These are phyloP conservation scores for Cordyceps tenuipes DNA, from an alignment of 2,329 filamentous ascomycete genomes.

Conservation along the genomic window DNA sequence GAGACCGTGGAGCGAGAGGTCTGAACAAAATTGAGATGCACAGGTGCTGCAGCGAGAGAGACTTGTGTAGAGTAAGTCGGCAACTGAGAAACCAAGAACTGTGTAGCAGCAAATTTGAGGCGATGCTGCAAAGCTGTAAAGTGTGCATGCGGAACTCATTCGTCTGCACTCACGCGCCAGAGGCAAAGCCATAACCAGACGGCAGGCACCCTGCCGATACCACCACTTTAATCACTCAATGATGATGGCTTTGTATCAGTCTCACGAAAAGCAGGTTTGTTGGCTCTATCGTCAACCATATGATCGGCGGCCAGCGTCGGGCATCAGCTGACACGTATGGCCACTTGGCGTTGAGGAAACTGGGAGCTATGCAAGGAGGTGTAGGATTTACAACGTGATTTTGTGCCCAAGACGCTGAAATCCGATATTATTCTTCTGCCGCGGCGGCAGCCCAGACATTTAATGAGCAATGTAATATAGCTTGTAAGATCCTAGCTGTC, in stretches of 20 bases:
- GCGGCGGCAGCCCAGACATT: no score
- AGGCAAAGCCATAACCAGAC: not conserved
- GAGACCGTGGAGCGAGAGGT: not conserved
- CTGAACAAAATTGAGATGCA: not conserved
- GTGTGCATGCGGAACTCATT: not conserved
- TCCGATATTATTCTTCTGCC: no score
- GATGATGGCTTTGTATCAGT: not conserved
- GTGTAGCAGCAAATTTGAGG: not conserved
- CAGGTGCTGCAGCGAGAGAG: not conserved
- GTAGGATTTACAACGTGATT: not conserved
- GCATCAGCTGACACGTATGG: not conserved
- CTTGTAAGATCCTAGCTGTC: not conserved
- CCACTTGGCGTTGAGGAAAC: not conserved
- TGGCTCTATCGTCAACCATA: not conserved
- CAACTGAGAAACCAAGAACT: not conserved
- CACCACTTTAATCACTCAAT: constrained; percentile 3
- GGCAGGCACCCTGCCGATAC: not conserved
- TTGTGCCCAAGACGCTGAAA: no score
- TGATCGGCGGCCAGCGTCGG: not conserved
- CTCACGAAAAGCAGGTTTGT: not conserved
- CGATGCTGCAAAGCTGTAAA: not conserved
- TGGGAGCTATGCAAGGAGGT: not conserved
- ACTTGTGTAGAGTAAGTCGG: not conserved
- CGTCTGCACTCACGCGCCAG: not conserved
- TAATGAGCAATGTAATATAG: no score